Percentiles rank a stretch among this genome's conserved stretches.
These are phyloP conservation scores for Paratinospora sagittata DNA, from an alignment of 164 flowering plant species.

Conservation along the genomic window DNA sequence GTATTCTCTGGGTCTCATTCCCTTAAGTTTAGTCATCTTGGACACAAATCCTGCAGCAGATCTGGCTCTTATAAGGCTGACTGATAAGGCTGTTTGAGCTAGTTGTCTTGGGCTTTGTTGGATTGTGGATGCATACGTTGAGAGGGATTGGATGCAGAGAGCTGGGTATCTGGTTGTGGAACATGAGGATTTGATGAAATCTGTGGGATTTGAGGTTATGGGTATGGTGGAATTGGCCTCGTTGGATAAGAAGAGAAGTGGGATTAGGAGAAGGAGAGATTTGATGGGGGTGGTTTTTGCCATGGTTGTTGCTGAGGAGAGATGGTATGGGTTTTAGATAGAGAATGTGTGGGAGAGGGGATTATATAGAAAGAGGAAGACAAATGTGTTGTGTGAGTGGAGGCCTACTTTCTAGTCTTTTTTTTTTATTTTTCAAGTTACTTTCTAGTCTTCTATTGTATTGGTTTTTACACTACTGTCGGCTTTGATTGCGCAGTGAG, in stretches of 20 bases:
- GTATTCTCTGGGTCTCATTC: slow-evolving; percentile 14
- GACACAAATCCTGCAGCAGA: slow-evolving; percentile 15
- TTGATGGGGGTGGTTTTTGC: neutral
- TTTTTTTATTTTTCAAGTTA: no score
- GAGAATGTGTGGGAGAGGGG: neutral
- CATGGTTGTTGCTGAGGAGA: neutral
- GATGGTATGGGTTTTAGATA: neutral
- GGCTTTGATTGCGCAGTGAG: no score
- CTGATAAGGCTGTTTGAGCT: slow-evolving; percentile 24
- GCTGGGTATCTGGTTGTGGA: slow-evolving; percentile 21
- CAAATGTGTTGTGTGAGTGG: no score
- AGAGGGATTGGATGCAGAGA: slow-evolving; percentile 24
- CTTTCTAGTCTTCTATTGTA: no score
- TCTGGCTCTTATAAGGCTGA: slow-evolving; percentile 23
- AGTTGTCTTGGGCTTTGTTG: slow-evolving; percentile 24
- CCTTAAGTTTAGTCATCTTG: slow-evolving; percentile 9
- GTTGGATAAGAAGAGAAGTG: neutral
- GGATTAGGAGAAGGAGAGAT: neutral
- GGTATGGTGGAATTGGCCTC: neutral
- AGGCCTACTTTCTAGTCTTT: no score
- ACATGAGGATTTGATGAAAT: slow-evolving; percentile 31
- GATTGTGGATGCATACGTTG: slow-evolving; percentile 16
- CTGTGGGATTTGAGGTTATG: neutral
- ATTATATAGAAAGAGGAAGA: neutral
- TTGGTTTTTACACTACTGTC: no score